Base-by-base conservation (phyloP, 805 yeast genomes). In the Clavispora vitiphila region DNA sequence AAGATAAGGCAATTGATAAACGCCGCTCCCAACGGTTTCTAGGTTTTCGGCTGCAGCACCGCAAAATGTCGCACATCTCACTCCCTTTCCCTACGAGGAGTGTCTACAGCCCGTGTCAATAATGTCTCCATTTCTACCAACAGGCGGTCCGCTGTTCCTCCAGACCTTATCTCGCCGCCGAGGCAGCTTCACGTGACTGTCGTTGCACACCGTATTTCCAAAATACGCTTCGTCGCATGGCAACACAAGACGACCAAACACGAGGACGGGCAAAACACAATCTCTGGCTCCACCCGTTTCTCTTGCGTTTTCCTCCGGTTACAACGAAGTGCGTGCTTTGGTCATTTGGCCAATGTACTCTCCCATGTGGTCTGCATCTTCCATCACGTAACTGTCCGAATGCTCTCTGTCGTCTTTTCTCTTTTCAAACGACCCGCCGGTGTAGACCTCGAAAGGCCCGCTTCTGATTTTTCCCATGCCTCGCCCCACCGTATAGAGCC, bases 301-400 rank as follows among this genome's bases (percentile, higher is more conserved):
- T 24, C 34, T 38, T 35, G 30, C 26, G 23, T 19, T 16, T 24
- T 12, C 26, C 10, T 24, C 26, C 26, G n/a, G n/a, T n/a, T n/a
- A n/a, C n/a, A n/a, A 14, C 8, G 30, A 4, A n/a, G 32, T 29
- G 34, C 55, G 42, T 14, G 44, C 34, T 34, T 40, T 44, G 32
- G 47, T 37, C 60, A 62, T 54, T 18, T 54, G 50, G 14, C 37
- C 37, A 5, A 61, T 53, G 32, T 53, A 52, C n/a, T 44, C 46
- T 2, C 51, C 53, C 38, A 60, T 39, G 25, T 60, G 61, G 14
- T 46, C 56, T 14, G 52, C 46, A 8, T 49, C 46, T 23, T 50
- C 54, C 39, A 57, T 54, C 12, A 24, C 39, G 31, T 44, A 49
- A 11, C 41, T 23, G 15, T 35, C 27, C 26, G 41, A 48, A 30